Conservation (phyloP, 2,329 filamentous ascomycete species). For the Aureobasidium vineae region DNA sequence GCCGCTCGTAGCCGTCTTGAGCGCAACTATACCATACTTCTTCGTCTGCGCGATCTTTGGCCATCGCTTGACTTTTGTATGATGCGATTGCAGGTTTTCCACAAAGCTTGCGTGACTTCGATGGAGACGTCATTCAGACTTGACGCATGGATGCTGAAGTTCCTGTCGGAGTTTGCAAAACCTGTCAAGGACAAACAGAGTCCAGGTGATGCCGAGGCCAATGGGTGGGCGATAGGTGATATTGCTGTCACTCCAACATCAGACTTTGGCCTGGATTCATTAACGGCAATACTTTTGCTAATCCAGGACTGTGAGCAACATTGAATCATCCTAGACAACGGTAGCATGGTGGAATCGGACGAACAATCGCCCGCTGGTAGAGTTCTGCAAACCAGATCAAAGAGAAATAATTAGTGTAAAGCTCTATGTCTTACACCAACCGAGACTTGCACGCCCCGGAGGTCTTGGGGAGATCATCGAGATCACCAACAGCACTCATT, state of each 20-base stretch:
- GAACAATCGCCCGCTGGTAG: too few relatives aligned
- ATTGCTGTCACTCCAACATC: not conserved
- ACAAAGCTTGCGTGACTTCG: not conserved
- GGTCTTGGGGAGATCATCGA: too few relatives aligned
- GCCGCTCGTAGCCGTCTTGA: not conserved
- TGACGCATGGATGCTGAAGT: constrained; percentile 1
- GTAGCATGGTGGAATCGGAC: too few relatives aligned
- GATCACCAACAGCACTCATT: too few relatives aligned
- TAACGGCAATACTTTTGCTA: not conserved
- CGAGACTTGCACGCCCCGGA: too few relatives aligned
- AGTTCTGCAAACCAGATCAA: too few relatives aligned
- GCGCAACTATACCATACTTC: constrained; percentile 4
- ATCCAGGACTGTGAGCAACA: not conserved
- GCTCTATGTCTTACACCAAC: too few relatives aligned
- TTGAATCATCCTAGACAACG: too few relatives aligned
- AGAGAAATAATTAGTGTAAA: too few relatives aligned
- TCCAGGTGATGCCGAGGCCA: not conserved
- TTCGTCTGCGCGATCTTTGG: not conserved
- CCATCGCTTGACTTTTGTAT: not conserved
- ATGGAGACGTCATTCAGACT: constrained; percentile 1
- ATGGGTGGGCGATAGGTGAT: not conserved
- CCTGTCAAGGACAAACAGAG: not conserved
- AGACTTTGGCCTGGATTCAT: not conserved
- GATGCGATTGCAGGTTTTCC: constrained; percentile 6
- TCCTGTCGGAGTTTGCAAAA: constrained; percentile 2